A percentile compares a stretch with the other conserved stretches of the same genome.
Conservation (phyloP, 495 filamentous ascomycete species). For the Penicillium turbatum region DNA sequence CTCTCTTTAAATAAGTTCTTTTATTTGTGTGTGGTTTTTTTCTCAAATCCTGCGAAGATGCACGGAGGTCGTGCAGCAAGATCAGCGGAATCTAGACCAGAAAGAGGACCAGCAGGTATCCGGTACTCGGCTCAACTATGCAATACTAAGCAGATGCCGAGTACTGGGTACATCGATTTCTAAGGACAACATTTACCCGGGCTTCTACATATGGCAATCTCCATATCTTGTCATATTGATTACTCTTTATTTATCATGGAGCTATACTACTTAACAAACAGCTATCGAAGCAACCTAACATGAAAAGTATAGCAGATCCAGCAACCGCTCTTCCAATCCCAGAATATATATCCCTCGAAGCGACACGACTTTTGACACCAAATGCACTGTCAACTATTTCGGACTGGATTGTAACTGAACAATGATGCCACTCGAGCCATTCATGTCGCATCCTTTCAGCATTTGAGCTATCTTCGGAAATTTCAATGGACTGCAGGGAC, state of each 20-base stretch:
- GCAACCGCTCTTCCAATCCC: no score
- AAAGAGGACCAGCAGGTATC: slow-evolving; percentile 4
- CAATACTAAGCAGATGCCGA: no score
- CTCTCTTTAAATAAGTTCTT: background rate
- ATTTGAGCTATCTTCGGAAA: background rate
- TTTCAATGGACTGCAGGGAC: background rate
- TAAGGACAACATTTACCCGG: no score
- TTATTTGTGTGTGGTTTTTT: slow-evolving; percentile 6
- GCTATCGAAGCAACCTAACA: no score
- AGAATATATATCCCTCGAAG: no score
- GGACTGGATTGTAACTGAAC: background rate
- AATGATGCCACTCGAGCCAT: background rate
- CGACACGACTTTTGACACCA: no score
- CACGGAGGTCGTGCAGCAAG: slow-evolving; percentile 11
- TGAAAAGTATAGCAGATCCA: no score
- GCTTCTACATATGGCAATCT: no score
- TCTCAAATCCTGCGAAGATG: slow-evolving; percentile 7
- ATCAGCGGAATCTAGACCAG: slow-evolving; percentile 31
- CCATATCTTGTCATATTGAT: no score
- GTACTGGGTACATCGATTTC: background rate
- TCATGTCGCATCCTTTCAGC: background rate
- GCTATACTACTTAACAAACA: no score
- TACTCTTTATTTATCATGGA: no score
- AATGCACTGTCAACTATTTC: no score
- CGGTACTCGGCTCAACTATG: background rate